Percentiles rank a stretch among this genome's conserved stretches.
Evolutionary conservation across 2,329 filamentous ascomycete genomes (phyloP).

Genomic region (Cladosporium cucumerinum): DNA sequence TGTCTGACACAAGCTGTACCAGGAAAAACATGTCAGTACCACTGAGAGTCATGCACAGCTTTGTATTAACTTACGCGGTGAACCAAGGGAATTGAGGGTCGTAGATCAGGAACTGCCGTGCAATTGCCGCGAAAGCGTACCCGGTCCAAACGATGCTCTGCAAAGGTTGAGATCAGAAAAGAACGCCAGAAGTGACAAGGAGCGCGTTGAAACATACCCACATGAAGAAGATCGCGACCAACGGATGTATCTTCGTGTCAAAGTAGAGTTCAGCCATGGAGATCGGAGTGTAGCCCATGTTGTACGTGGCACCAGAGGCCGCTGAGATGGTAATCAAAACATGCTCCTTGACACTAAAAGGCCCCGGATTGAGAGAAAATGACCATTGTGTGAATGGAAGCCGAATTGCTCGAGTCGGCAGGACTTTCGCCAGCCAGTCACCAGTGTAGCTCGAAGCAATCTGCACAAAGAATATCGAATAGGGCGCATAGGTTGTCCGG

Average conservation of each 20-base stretch:
- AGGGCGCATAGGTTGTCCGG: conserved; percentile 46
- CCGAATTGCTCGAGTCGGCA: conserved; percentile 48
- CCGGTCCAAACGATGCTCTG: conserved; percentile 53
- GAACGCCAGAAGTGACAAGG: neutral
- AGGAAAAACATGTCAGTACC: neutral
- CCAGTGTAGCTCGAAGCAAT: conserved; percentile 53
- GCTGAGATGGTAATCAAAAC: conserved; percentile 51
- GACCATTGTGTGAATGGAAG: conserved; percentile 48
- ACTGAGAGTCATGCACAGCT: neutral
- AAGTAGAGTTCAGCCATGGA: conserved; percentile 58
- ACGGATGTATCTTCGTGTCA: conserved; percentile 50
- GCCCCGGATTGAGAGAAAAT: conserved; percentile 56
- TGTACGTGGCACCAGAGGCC: conserved; percentile 22
- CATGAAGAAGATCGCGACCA: conserved; percentile 59
- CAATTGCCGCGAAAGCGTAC: conserved; percentile 58
- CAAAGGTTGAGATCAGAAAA: neutral
- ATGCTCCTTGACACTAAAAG: conserved; percentile 58
- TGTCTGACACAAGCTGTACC: conserved; percentile 38
- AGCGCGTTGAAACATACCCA: conserved; percentile 32
- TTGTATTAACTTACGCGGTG: conserved; percentile 44
- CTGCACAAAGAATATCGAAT: conserved; percentile 61
- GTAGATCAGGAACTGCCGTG: conserved; percentile 56
- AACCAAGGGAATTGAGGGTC: conserved; percentile 57
- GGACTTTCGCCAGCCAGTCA: conserved; percentile 49
- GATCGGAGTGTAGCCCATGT: conserved; percentile 46